Conservation (phyloP, 441 rosid species). For the Arabidopsis lyrata region DNA sequence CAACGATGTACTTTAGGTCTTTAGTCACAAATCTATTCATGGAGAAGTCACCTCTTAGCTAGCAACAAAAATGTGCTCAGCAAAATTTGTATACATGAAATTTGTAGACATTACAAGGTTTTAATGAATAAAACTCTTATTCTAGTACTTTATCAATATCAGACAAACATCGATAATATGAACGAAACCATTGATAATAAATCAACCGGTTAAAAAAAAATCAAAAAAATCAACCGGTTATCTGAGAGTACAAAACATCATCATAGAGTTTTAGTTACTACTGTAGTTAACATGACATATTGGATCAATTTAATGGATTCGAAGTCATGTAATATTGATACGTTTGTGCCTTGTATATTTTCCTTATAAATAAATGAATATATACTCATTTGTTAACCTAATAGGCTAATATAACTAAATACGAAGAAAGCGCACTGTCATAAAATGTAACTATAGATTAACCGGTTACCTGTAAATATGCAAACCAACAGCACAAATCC, state of each 20-base stretch:
- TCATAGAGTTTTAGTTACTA: not conserved
- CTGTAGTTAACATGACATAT: not conserved
- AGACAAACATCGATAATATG: not conserved
- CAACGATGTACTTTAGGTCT: constrained; percentile 10
- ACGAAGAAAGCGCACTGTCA: too few relatives aligned
- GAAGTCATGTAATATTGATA: too few relatives aligned
- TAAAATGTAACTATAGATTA: too few relatives aligned
- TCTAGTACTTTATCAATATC: not conserved
- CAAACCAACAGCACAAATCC: not conserved
- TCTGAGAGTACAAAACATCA: not conserved
- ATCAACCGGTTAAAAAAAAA: not conserved
- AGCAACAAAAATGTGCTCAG: not conserved
- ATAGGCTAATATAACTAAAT: too few relatives aligned
- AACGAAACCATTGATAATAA: not conserved
- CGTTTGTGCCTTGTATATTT: too few relatives aligned
- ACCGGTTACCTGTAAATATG: not conserved
- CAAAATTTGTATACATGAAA: not conserved
- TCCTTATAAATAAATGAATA: too few relatives aligned
- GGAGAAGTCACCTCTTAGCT: constrained; percentile 12
- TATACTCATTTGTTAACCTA: too few relatives aligned
- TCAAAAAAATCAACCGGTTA: not conserved
- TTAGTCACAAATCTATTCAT: constrained; percentile 20
- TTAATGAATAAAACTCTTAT: not conserved
- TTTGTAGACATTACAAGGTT: not conserved
- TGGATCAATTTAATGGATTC: too few relatives aligned